Evolutionary conservation across 192 early-diverging fungal genomes (phyloP).

Genomic region (Podila horticola): DNA sequence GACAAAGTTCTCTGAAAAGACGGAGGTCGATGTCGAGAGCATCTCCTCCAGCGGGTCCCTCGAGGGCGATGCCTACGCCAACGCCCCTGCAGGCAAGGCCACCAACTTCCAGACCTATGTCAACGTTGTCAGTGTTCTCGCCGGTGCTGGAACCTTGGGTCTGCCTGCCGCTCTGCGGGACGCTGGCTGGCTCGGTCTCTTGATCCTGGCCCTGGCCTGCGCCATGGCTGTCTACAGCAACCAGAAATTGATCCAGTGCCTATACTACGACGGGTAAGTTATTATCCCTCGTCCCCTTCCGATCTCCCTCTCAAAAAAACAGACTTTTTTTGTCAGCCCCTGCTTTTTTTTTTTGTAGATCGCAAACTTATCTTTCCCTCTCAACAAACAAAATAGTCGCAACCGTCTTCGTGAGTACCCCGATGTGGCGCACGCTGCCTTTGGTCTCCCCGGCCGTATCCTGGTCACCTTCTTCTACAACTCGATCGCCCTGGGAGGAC

Average conservation of each 20-base stretch:
- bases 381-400: conserved; percentile 29
- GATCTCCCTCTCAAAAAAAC: background rate
- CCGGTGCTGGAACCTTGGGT: conserved; percentile 70
- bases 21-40: conserved; percentile 39
- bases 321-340: background rate
- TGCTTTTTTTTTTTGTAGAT: background rate
- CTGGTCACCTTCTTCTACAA: conserved; percentile 66
- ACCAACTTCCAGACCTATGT: conserved; percentile 51
- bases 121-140: conserved; percentile 63
- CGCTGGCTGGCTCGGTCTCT: conserved; percentile 80
- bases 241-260: conserved; percentile 72
- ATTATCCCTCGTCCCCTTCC: too few species aligned
- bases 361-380: background rate
- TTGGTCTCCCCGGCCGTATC: conserved; percentile 58
- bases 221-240: conserved; percentile 79
- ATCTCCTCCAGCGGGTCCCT: conserved; percentile 29
- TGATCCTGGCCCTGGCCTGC: conserved; percentile 75
- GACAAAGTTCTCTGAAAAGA: conserved; percentile 19
- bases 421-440: conserved; percentile 70
- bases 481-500: conserved; percentile 62
- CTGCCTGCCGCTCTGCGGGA: conserved; percentile 69
- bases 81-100: conserved; percentile 40
- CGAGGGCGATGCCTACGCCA: conserved; percentile 21
- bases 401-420: conserved; percentile 67
- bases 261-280: conserved; percentile 63